A percentile compares a stretch with the other conserved stretches of the same genome.
These are phyloP conservation scores for Penicillium alfredii DNA, from an alignment of 495 filamentous ascomycete species.

Conservation along the genomic window DNA sequence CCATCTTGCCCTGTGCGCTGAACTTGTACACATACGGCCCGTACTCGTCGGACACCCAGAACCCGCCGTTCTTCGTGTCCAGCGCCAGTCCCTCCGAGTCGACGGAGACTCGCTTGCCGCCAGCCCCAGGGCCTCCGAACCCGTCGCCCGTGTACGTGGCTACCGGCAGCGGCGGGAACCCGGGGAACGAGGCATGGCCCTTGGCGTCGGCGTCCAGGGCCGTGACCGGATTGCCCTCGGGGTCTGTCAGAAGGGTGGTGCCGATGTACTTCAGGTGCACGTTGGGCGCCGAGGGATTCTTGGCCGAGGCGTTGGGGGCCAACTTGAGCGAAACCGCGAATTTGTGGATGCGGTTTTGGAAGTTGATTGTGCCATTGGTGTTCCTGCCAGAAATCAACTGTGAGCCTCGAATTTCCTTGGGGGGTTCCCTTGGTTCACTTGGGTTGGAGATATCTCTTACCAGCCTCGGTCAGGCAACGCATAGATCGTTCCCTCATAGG, in stretches of 20 bases:
- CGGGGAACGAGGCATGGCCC: slow-evolving; percentile 46
- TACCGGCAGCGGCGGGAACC: slow-evolving; percentile 60
- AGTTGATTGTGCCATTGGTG: slow-evolving; percentile 71
- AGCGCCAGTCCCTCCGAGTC: slow-evolving; percentile 72
- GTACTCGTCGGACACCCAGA: slow-evolving; percentile 80
- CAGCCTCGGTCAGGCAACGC: slow-evolving; percentile 70
- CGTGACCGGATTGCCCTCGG: slow-evolving; percentile 62
- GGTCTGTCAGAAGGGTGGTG: slow-evolving; percentile 62
- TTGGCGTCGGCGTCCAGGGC: slow-evolving; percentile 62
- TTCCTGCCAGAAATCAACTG: slow-evolving; percentile 43
- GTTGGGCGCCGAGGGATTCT: slow-evolving; percentile 57
- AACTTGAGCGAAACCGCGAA: slow-evolving; percentile 57
- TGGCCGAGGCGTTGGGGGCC: slow-evolving; percentile 44
- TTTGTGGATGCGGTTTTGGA: slow-evolving; percentile 67
- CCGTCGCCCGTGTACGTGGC: slow-evolving; percentile 67
- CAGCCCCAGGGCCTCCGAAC: slow-evolving; percentile 57
- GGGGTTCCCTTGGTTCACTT: slow-evolving; percentile 16
- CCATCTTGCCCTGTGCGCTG: slow-evolving; percentile 51
- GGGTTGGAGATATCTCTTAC: slow-evolving; percentile 22
- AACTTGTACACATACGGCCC: slow-evolving; percentile 73
- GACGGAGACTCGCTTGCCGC: slow-evolving; percentile 56
- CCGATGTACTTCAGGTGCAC: slow-evolving; percentile 59
- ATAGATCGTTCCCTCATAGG: slow-evolving; percentile 60
- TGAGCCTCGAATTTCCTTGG: too few relatives aligned
- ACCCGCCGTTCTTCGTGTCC: slow-evolving; percentile 49